phyloP scores from a whole-genome alignment of 805 yeast genomes.

The Zygotorulaspora chibaensis region DNA sequence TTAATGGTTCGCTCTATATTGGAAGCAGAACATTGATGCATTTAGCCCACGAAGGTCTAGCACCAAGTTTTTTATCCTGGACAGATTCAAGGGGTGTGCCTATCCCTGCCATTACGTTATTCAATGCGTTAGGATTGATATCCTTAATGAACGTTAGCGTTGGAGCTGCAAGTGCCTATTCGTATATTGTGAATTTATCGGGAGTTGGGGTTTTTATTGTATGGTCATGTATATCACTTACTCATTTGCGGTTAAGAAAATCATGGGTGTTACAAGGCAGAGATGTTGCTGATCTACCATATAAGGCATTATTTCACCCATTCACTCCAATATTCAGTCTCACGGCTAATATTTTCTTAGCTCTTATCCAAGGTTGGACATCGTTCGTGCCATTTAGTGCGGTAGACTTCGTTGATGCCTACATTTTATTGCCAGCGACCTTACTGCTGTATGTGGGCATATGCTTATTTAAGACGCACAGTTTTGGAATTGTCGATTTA shows the following conservation, averaged over 20 bases:
- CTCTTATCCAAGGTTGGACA: conserved; percentile 64
- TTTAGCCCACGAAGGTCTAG: conserved; percentile 47
- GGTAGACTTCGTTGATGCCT: conserved; percentile 52
- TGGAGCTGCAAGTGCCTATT: conserved; percentile 53
- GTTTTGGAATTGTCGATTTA: conserved; percentile 8
- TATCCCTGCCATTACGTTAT: conserved; percentile 41
- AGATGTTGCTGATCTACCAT: conserved; percentile 48
- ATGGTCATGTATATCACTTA: conserved; percentile 68
- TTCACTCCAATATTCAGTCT: conserved; percentile 47
- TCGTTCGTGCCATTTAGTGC: conserved; percentile 56
- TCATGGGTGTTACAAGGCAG: conserved; percentile 44
- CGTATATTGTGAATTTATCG: conserved; percentile 69
- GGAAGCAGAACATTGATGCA: conserved; percentile 54
- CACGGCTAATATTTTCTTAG: conserved; percentile 47
- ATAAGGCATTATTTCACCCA: conserved; percentile 50
- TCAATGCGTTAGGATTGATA: conserved; percentile 47
- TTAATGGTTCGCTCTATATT: conserved; percentile 56
- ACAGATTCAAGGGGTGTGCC: conserved; percentile 54
- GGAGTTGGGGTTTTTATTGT: conserved; percentile 72
- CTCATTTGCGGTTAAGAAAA: conserved; percentile 62
- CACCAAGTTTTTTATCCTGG: conserved; percentile 45
- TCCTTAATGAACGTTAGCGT: conserved; percentile 60
- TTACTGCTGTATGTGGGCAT: conserved; percentile 38
- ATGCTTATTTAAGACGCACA: conserved; percentile 2
- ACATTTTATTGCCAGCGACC: conserved; percentile 55